phyloP scores from a whole-genome alignment of 1,284 basidiomycete species.

The Cystobasidium sp. region DNA sequence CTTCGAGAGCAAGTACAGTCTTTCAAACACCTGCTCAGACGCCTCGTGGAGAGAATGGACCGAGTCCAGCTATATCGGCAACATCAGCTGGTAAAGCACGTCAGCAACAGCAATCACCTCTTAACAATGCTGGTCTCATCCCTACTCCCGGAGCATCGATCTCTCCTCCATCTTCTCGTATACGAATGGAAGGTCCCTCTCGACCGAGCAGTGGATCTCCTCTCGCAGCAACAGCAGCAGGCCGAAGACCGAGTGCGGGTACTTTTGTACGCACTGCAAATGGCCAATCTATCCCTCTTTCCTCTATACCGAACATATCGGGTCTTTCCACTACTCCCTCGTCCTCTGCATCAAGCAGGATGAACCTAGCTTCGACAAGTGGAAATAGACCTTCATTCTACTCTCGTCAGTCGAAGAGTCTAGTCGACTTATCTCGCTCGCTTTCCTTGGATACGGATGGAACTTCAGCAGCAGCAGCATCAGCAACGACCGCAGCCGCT shows the following conservation, averaged over 20 bases:
- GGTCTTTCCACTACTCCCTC: neutral
- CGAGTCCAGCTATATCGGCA: constrained; percentile 44
- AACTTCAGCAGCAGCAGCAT: constrained; percentile 2
- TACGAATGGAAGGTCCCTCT: constrained; percentile 1
- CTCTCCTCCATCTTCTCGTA: constrained; percentile 8
- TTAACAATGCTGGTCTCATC: neutral
- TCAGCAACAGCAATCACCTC: neutral
- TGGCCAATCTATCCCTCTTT: constrained; percentile 23
- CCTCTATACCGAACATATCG: constrained; percentile 16
- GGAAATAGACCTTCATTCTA: constrained; percentile 36
- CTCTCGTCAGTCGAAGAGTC: constrained; percentile 27
- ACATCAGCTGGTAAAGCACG: constrained; percentile 23
- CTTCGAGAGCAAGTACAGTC: constrained; percentile 28
- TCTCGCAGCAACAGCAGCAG: neutral
- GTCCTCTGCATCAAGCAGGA: neutral
- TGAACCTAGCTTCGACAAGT: neutral
- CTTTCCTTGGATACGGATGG: neutral
- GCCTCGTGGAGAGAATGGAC: constrained; percentile 31
- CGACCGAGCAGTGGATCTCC: constrained; percentile 13
- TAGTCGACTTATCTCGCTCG: constrained; percentile 36
- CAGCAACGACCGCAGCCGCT: neutral
- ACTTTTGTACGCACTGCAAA: constrained; percentile 10
- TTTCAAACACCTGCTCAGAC: constrained; percentile 44
- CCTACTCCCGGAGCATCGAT: constrained; percentile 7
- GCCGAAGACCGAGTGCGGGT: neutral